Evolutionary conservation across 2,329 filamentous ascomycete genomes (phyloP), one percentile per base, ranked within the genome.

Genomic region (Alternaria solani): DNA sequence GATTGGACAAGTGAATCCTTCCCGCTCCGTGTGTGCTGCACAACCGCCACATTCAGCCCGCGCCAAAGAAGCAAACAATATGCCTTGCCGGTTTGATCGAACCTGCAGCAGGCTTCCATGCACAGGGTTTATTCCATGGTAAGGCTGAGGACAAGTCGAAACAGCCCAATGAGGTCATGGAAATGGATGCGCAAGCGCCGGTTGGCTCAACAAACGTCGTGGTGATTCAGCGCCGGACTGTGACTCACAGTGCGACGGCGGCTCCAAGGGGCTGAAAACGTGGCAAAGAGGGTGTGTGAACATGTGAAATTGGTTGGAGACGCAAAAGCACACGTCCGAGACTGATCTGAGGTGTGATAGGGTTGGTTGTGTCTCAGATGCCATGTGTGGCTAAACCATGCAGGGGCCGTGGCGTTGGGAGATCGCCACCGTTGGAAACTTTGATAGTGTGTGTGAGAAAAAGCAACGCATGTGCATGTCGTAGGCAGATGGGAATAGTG

Each of bases 361-460:
- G 55, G 32, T 59, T 54, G 32, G 28, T 46, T 49, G 57, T 68
- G 71, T 74, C 68, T 73, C 70, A 68, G 66, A 66, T 68, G 57
- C 68, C 71, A 71, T 72, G 70, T 67, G 70, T 62, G 65, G 46
- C 30, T 61, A 52, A 52, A 2, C 49, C 47, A 65, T 66, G 63
- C 66, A 67, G 65, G 66, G 66, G 66, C 25, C 48, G 65, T 51
- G 51, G 54, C 57, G 49, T 52, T 59, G 48, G 47, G 47, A 47
- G 36, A 59, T 54, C 53, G 59, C 54, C 63, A 52, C 46, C 46
- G 46, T 49, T 64, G 55, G 41, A 42, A 51, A 56, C 30, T 48
- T 20, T 48, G 7, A 30, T 34, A 47, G 23, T 18, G 25, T 18
- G 25, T 30, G 16, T 20, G 6, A 30, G 55, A 18, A 23, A 56